Conservation (phyloP, 78 protist species). For the Acrasis kona region DNA sequence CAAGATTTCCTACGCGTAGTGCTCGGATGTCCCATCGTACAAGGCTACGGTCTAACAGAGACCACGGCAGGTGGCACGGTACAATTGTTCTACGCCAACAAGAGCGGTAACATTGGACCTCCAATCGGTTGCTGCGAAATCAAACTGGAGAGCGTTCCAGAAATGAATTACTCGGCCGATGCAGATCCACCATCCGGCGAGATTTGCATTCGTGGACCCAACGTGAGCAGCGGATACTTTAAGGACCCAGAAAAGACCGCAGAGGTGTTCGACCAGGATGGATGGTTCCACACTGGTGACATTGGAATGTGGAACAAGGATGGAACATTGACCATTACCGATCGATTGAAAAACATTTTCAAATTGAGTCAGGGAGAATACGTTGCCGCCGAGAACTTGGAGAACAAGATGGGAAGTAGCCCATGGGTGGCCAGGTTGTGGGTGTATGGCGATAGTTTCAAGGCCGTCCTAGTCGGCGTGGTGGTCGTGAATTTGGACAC, state of each 20-base stretch:
- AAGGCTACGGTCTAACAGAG: constrained; percentile 95
- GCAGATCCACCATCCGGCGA: not conserved
- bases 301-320: constrained; percentile 54
- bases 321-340: constrained; percentile 76
- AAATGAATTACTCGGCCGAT: constrained; percentile 53
- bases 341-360: constrained; percentile 88
- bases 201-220: constrained; percentile 76
- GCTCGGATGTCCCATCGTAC: constrained; percentile 27
- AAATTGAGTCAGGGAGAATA: constrained; percentile 94
- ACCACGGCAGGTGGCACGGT: constrained; percentile 24
- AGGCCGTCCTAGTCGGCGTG: not conserved
- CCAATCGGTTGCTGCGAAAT: constrained; percentile 49
- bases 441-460: not conserved
- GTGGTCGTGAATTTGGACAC: not conserved
- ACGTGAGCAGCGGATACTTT: constrained; percentile 83
- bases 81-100: not conserved
- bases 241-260: constrained; percentile 75
- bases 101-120: constrained; percentile 6
- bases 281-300: constrained; percentile 97
- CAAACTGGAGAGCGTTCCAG: constrained; percentile 75
- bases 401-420: constrained; percentile 5
- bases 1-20: constrained; percentile 25
- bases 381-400: constrained; percentile 67
- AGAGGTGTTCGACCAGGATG: constrained; percentile 63
- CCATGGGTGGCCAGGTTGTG: not conserved